Base-by-base conservation (phyloP, 305 asterid genomes). In the Ilex paraguariensis region DNA sequence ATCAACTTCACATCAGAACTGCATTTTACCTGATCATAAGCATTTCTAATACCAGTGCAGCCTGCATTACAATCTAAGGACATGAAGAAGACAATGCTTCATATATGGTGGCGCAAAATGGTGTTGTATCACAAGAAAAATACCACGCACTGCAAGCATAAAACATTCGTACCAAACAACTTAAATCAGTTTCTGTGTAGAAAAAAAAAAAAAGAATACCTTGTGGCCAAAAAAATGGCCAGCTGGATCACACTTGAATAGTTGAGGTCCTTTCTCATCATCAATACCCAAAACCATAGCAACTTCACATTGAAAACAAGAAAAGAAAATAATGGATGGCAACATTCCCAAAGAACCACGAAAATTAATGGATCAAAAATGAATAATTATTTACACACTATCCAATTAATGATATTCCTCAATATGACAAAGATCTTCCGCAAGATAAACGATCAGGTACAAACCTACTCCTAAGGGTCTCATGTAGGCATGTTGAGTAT, bases 401-500 rank as follows among this genome's bases (percentile, higher is more conserved):
- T 21, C 28, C 28, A 21, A 21, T 21, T 21, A 21, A 21, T 21
- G 28, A 21, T 21, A 21, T 21, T 21, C 28, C 28, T 21, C 28
- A 21, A 21, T 21, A 1, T 21, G 28, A 21, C 1, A 21, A 21
- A 21, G 28, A 21, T 21, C 28, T 21, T 21, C 28, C 28, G 28
- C 28, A 21, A 21, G 53, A 62, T 55, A 59, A 50, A 66, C 54
- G 68, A 56, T 4, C 44, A 65, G 76, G 56, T 56, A 81, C 97
- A 55, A 57, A 93, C 99, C 96, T 67, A 93, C 82, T 79, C 99
- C 99, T 75, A 93, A 97, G 14, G 99, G 99, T 68, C 99, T 90
- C 99, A 93, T 93, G 67, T 93, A 93, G 51, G 99, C 99, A 75
- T 93, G 99, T 64, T 93, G 99, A n/a, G 99, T 93, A 81, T 93